Percentiles rank a stretch among this genome's conserved stretches.
Evolutionary conservation across 768 basidiomycete species (phyloP).

Genomic region (Suillus variegatus): DNA sequence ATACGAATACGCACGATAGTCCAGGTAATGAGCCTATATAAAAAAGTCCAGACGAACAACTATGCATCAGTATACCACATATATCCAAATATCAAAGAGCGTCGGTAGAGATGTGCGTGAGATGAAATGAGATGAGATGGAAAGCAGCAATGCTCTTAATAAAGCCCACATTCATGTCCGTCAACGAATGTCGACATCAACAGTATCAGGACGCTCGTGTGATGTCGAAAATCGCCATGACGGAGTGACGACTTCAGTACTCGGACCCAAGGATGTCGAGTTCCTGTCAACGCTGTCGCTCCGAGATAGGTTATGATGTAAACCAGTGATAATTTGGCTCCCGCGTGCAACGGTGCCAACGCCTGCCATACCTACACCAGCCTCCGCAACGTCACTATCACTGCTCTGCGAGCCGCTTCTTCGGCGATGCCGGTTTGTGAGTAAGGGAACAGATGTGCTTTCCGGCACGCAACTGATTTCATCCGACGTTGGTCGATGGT

Average conservation of each 20-base stretch:
- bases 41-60: not conserved
- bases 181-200: conserved; percentile 4
- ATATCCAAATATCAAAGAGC: not conserved
- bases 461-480: conserved; percentile 13
- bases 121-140: not conserved
- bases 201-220: not conserved
- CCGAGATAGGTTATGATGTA: conserved; percentile 16
- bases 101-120: not conserved
- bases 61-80: not conserved
- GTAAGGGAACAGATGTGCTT: conserved; percentile 33
- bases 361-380: conserved; percentile 44
- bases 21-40: not conserved
- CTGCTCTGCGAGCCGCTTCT: conserved; percentile 13
- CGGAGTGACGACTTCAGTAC: not conserved
- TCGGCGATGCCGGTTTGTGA: conserved; percentile 28
- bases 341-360: conserved; percentile 44
- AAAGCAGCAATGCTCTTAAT: not conserved
- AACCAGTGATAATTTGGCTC: conserved; percentile 24
- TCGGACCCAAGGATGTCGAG: not conserved
- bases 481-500: not conserved
- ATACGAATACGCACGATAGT: not conserved
- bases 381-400: conserved; percentile 21
- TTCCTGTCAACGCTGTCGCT: conserved; percentile 14
- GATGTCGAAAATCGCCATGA: not conserved
- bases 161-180: not conserved